These are phyloP conservation scores for Geotrichum candidum DNA, from an alignment of 1,139 yeast genomes.

Conservation along the genomic window DNA sequence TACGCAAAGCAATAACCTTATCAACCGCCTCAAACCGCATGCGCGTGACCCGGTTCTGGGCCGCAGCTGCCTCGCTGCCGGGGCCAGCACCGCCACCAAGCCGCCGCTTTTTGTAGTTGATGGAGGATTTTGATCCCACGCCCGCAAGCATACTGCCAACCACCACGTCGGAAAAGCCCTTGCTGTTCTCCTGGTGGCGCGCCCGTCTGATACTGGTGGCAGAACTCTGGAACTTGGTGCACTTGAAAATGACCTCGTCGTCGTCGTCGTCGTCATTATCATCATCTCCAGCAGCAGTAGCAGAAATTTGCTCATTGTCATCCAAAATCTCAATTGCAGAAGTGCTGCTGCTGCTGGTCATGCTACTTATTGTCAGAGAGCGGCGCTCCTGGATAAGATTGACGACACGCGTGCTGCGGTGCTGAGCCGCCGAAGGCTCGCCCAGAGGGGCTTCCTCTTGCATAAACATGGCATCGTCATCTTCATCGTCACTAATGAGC, in stretches of 20 bases:
- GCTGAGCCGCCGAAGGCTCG: not conserved
- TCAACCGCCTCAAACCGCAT: not conserved
- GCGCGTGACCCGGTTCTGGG: not conserved
- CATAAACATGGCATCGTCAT: not conserved
- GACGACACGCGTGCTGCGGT: not conserved
- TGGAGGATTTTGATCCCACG: constrained; percentile 8
- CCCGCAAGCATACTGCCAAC: not conserved
- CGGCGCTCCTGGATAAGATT: not conserved
- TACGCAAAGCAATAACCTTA: not conserved
- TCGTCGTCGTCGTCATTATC: constrained; percentile 36
- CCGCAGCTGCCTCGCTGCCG: not conserved
- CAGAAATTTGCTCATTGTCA: constrained; percentile 23
- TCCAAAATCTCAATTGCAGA: constrained; percentile 20
- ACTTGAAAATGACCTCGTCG: not conserved
- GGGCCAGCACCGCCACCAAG: not conserved
- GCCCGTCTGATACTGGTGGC: not conserved
- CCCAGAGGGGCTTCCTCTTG: not conserved
- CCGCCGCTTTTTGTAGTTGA: not conserved
- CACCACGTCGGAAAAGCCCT: not conserved
- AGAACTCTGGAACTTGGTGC: not conserved
- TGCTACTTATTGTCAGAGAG: not conserved
- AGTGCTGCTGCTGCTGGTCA: not conserved
- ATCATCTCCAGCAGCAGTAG: constrained; percentile 23
- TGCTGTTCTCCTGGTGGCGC: not conserved
- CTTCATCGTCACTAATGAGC: constrained; percentile 5